Conservation (phyloP, 305 asterid genomes). For the Solanum hybrid region DNA sequence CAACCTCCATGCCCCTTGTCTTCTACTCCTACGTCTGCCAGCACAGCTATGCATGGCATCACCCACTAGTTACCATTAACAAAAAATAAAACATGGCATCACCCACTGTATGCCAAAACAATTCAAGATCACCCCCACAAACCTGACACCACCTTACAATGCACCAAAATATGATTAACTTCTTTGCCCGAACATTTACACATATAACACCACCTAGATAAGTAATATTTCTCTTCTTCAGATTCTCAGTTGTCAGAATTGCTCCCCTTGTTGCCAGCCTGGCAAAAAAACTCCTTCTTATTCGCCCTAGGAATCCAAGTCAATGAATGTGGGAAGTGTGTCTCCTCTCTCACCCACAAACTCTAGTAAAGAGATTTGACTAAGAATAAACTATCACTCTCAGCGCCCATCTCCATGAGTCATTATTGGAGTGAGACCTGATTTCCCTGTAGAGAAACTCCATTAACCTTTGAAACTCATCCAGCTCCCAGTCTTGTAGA, state of each 20-base stretch:
- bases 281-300: not conserved
- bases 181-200: not conserved
- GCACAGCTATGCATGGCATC: not conserved
- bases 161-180: not conserved
- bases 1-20: not conserved
- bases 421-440: not conserved
- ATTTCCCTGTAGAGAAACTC: not conserved
- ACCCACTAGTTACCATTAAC: not conserved
- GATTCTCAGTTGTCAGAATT: not conserved
- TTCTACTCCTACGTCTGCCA: not conserved
- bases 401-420: not conserved
- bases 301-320: not conserved
- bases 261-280: not conserved
- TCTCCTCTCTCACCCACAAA: not conserved
- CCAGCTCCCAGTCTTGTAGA: not conserved
- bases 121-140: not conserved
- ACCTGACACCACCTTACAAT: not conserved
- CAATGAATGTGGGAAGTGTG: not conserved
- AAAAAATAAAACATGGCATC: not conserved
- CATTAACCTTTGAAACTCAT: not conserved
- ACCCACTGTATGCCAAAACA: not conserved
- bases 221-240: not conserved
- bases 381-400: not conserved
- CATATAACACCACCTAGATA: not conserved
- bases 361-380: not conserved